Evolutionary conservation across 2,329 filamentous ascomycete species (phyloP), one percentile per base, ranked within the genome.

Genomic region (Fusarium tupiense): DNA sequence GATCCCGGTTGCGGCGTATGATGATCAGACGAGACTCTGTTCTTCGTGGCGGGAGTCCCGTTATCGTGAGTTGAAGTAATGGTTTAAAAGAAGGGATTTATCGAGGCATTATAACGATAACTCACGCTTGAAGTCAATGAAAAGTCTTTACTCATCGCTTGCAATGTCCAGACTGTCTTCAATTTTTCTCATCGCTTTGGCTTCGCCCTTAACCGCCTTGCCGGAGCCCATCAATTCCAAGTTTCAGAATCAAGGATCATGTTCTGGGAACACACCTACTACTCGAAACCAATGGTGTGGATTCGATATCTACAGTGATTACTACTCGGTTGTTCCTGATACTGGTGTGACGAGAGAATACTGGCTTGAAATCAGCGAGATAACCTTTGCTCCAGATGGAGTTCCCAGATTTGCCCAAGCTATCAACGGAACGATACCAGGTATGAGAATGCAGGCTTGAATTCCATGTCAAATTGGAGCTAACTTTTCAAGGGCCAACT

Each of bases 351-450:
- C 84, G 7, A 81, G 85, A 38, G 88, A 90, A 71, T 87, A 86
- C 75, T 86, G 83, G 81, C 79, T 87, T n/a, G 81, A 84, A 19
- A 68, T 86, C 20, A 79, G 80, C 10, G 82, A 87, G 35, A 79
- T 80, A 38, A 84, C 80, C 5, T 79, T 82, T 33, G 76, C 83
- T 13, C 85, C 86, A 2, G 88, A 90, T 79, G 88, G 88, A 12
- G 80, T 87, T 20, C 75, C 79, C 20, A 81, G 85, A 22, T 68
- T 77, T 16, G 81, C 79, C 40, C 82, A 85, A 76, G 83, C 89
- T n/a, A 78, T 91, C 76, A 91, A 92, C 74, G 87, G 87, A 17
- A 83, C 86, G 52, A 86, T 90, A 69, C 91, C 91, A 6, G 91
- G 74, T 71, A 69, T 29, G 53, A 17, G 37, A n/a, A 38, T 33